These are phyloP conservation scores for Russula lepida DNA, from an alignment of 768 basidiomycete genomes.

Conservation along the genomic window DNA sequence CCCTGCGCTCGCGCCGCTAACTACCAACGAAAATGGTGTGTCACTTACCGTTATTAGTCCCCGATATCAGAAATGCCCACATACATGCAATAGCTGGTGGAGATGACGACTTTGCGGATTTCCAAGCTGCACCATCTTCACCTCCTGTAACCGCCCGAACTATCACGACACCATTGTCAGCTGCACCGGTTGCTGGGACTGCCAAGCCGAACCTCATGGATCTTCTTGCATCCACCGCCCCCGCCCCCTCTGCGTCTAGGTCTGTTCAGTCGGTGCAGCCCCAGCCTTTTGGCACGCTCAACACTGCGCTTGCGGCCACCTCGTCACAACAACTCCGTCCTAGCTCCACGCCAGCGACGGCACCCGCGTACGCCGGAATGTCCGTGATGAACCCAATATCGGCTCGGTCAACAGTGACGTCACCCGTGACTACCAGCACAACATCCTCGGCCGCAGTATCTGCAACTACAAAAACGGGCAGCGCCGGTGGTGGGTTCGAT, in stretches of 20 bases:
- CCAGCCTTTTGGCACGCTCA: conserved; percentile 2
- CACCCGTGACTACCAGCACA: conserved; percentile 9
- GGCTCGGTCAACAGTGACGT: conserved; percentile 22
- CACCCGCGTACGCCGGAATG: neutral
- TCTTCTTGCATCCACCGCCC: neutral
- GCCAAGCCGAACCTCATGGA: conserved; percentile 11
- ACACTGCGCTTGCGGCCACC: conserved; percentile 1
- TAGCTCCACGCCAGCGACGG: conserved; percentile 6
- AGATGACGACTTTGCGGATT: conserved; percentile 85
- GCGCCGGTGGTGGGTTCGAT: conserved; percentile 57
- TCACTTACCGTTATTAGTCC: neutral
- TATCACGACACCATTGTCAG: conserved; percentile 25
- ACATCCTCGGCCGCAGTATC: conserved; percentile 24
- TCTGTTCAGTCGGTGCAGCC: conserved; percentile 4
- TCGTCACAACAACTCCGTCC: conserved; percentile 17
- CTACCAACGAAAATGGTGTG: conserved; percentile 24
- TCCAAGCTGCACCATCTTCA: conserved; percentile 60
- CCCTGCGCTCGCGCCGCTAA: conserved; percentile 33
- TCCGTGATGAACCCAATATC: conserved; percentile 23
- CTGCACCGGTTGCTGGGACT: neutral
- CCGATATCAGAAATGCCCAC: neutral
- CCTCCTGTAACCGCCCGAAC: conserved; percentile 45
- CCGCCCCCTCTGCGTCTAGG: neutral
- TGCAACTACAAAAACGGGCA: conserved; percentile 31
- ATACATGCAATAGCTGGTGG: neutral